Percentiles rank a stretch among this genome's conserved stretches.
These are phyloP conservation scores for Vitis hybrid DNA, from an alignment of 177 flowering plant species.

Conservation along the genomic window DNA sequence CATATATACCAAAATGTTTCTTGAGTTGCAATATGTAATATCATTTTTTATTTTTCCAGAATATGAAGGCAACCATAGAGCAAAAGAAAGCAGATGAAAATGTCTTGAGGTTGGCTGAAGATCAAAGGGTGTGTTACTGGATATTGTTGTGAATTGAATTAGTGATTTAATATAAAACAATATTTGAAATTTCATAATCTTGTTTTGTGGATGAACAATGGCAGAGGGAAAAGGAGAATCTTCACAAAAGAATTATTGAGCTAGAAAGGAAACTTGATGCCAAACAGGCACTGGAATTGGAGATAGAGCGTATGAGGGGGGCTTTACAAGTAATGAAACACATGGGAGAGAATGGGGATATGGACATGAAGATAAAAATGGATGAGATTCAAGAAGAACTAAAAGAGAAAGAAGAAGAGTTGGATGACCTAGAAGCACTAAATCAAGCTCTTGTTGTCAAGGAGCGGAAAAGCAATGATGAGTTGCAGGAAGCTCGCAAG, in stretches of 20 bases:
- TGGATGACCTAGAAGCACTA: slow-evolving; percentile 30
- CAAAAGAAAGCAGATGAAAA: slow-evolving; percentile 50
- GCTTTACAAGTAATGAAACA: slow-evolving; percentile 47
- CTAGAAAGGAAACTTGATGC: slow-evolving; percentile 48
- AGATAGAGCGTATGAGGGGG: slow-evolving; percentile 49
- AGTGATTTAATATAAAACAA: not conserved
- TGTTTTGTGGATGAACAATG: slow-evolving; percentile 5
- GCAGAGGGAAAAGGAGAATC: slow-evolving; percentile 53
- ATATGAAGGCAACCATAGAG: slow-evolving; percentile 46
- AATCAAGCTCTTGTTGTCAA: slow-evolving; percentile 42
- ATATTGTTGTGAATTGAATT: not conserved
- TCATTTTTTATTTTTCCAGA: slow-evolving; percentile 26
- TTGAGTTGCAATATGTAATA: not conserved
- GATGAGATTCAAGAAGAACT: slow-evolving; percentile 27
- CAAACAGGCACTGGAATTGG: slow-evolving; percentile 53
- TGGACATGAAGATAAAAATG: slow-evolving; percentile 32
- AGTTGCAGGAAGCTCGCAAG: slow-evolving; percentile 59
- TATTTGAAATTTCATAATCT: not conserved
- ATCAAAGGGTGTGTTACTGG: slow-evolving; percentile 39
- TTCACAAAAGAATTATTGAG: slow-evolving; percentile 32
- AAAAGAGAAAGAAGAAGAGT: slow-evolving; percentile 49
- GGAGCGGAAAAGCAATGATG: slow-evolving; percentile 51
- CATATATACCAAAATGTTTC: not conserved
- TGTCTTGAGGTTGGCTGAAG: slow-evolving; percentile 42
- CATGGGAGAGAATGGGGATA: slow-evolving; percentile 46